Conservation (phyloP, 164 flowering plant species). For the Sextonia rubra region DNA sequence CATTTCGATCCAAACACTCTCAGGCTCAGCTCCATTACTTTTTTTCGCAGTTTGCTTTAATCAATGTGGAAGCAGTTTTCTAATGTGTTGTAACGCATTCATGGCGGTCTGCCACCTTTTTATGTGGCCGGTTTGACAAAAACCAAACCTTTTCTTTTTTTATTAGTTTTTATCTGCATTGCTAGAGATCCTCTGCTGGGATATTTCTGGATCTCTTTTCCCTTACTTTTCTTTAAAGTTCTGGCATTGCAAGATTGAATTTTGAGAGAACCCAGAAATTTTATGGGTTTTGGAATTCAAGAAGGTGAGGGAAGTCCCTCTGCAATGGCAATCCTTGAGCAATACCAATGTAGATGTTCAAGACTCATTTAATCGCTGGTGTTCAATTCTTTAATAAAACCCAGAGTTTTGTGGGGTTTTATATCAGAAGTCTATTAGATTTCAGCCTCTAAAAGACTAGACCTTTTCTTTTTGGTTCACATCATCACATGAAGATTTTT, state of each 20-base stretch:
- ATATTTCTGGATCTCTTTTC: conserved; percentile 3
- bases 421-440: neutral
- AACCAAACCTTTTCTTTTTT: neutral
- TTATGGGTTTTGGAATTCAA: neutral
- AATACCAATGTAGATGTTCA: no score
- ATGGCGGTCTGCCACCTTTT: neutral
- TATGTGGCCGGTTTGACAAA: neutral
- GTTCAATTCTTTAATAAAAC: no score
- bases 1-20: neutral
- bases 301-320: neutral
- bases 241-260: conserved; percentile 3
- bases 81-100: neutral
- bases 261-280: conserved; percentile 16
- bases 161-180: neutral
- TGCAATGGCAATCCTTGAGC: no score
- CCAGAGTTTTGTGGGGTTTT: neutral
- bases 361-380: neutral
- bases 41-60: neutral
- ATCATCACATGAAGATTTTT: no score
- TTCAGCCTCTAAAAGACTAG: neutral
- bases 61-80: neutral
- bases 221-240: neutral
- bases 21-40: neutral
- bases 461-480: neutral
- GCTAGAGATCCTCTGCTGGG: neutral